Percentiles rank a stretch among this genome's conserved stretches.
Conservation (phyloP, 805 yeast genomes). For the Sugiyamaella smithiae region DNA sequence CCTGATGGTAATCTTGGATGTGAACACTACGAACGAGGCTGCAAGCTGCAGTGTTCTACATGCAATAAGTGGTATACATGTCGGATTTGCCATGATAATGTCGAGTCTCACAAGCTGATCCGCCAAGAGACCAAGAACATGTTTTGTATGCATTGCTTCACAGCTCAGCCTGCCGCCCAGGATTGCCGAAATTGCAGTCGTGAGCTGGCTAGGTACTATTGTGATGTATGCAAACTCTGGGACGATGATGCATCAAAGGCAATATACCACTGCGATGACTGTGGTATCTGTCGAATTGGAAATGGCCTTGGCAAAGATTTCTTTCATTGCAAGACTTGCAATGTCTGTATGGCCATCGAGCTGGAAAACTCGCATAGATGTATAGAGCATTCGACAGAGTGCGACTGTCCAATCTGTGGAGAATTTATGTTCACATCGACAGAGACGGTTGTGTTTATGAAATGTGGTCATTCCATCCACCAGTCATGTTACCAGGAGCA, state of each 20-base stretch:
- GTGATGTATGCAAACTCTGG: conserved; percentile 73
- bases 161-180: conserved; percentile 70
- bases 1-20: conserved; percentile 62
- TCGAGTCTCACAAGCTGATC: conserved; percentile 53
- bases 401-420: conserved; percentile 90
- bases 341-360: conserved; percentile 81
- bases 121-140: conserved; percentile 63
- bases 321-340: conserved; percentile 87
- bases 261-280: conserved; percentile 87
- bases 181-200: conserved; percentile 66
- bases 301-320: conserved; percentile 84
- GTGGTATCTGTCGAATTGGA: conserved; percentile 92
- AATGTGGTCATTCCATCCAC: conserved; percentile 93
- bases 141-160: conserved; percentile 75
- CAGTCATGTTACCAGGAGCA: conserved; percentile 78
- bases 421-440: conserved; percentile 86
- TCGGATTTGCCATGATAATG: conserved; percentile 78
- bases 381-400: conserved; percentile 81
- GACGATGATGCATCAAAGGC: conserved; percentile 74
- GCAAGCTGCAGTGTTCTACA: conserved; percentile 76
- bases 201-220: conserved; percentile 71
- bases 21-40: conserved; percentile 74
- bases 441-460: conserved; percentile 82
- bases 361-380: conserved; percentile 76
- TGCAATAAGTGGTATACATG: conserved; percentile 79